Conservation (phyloP, 1,284 basidiomycete species). For the Malassezia pachydermatis region DNA sequence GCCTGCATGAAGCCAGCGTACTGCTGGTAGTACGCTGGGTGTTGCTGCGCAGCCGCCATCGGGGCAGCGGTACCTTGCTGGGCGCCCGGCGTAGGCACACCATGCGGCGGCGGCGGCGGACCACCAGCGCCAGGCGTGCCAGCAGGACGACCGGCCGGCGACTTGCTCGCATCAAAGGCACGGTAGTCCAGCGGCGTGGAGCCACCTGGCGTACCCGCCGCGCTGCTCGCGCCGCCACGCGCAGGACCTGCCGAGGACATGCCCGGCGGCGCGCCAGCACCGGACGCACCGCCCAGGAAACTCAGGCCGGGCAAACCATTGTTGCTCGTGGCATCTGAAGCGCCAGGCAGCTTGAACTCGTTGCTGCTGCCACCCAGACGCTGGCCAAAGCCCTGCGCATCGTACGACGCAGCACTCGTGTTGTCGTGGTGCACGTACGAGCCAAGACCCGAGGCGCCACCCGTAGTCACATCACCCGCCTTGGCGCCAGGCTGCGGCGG, state of each 20-base stretch:
- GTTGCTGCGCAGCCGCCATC: constrained; percentile 25
- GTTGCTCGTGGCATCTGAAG: not conserved
- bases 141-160: constrained; percentile 4
- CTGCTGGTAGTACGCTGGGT: constrained; percentile 43
- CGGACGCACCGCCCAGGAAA: constrained; percentile 29
- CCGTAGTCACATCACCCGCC: too few species aligned
- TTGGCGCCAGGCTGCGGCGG: constrained; percentile 21
- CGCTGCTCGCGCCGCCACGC: constrained; percentile 18
- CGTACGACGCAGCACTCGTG: constrained; percentile 27
- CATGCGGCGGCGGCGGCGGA: constrained; percentile 20
- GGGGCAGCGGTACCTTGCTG: constrained; percentile 15
- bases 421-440: constrained; percentile 27
- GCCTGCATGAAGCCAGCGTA: constrained; percentile 41
- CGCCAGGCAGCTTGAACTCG: constrained; percentile 36
- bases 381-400: constrained; percentile 37
- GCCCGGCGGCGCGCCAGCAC: constrained; percentile 18
- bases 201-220: constrained; percentile 11
- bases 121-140: not conserved
- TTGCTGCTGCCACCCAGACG: constrained; percentile 22
- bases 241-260: constrained; percentile 12
- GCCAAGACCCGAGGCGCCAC: too few species aligned
- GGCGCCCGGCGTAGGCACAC: constrained; percentile 25
- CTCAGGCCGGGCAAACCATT: constrained; percentile 34
- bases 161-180: constrained; percentile 13
- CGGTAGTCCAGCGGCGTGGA: constrained; percentile 18